Conservation (phyloP, 495 filamentous ascomycete genomes). For the Penicillium coffeae region DNA sequence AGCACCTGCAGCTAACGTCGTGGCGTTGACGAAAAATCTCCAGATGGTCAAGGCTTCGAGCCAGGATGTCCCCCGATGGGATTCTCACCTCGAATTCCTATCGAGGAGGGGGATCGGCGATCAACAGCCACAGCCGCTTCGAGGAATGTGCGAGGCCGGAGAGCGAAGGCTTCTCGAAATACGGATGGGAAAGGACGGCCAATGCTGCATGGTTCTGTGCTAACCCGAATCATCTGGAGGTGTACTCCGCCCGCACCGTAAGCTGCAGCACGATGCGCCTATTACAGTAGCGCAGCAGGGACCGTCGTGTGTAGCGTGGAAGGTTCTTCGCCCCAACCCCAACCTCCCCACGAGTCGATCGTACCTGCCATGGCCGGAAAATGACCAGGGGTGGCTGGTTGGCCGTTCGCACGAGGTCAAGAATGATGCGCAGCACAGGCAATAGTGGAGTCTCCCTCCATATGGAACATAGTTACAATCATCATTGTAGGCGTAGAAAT, state of each 20-base stretch:
- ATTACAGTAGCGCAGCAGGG: background rate
- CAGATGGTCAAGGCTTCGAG: background rate
- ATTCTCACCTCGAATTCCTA: background rate
- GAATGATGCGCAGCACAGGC: background rate
- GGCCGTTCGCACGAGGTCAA: background rate
- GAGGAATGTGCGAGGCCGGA: constrained; percentile 10
- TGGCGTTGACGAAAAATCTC: constrained; percentile 13
- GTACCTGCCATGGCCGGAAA: background rate
- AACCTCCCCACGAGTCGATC: background rate
- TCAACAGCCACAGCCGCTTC: constrained; percentile 19
- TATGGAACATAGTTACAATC: constrained; percentile 12
- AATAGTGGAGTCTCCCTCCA: background rate
- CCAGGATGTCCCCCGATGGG: background rate
- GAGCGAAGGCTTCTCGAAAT: background rate
- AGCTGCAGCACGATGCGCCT: background rate
- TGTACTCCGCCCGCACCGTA: background rate
- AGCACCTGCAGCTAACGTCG: constrained; percentile 11
- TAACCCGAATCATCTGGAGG: background rate
- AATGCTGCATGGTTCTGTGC: background rate
- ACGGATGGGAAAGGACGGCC: background rate
- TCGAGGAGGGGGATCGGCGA: constrained; percentile 10
- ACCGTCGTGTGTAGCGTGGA: background rate
- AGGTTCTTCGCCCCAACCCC: background rate
- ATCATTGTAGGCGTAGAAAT: constrained; percentile 7
- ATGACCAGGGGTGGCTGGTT: background rate